These are phyloP conservation scores for Verticillium zaregamsianum DNA, from an alignment of 2,329 filamentous ascomycete species.

Conservation along the genomic window DNA sequence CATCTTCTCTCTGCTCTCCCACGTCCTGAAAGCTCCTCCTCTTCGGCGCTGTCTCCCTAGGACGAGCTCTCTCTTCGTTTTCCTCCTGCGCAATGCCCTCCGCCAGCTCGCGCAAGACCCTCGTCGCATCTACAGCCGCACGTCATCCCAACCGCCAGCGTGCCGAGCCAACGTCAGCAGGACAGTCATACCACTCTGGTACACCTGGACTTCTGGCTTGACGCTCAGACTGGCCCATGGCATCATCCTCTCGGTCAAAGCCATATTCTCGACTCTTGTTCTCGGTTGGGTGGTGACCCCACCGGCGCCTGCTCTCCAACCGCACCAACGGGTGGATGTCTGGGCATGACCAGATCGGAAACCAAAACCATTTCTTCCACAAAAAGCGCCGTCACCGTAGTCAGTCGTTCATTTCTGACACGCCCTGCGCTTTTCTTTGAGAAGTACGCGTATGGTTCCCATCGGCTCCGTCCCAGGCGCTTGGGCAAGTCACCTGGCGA, in stretches of 20 bases:
- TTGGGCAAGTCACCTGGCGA: too few species aligned
- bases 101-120: not conserved
- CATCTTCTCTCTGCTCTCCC: not conserved
- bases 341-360: not conserved
- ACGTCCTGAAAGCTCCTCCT: not conserved
- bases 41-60: not conserved
- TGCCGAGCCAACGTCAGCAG: not conserved
- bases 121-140: not conserved
- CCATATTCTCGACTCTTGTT: too few species aligned
- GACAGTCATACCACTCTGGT: not conserved
- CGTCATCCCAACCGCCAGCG: not conserved
- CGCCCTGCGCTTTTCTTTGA: not conserved
- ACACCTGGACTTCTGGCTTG: too few species aligned
- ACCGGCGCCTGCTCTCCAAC: too few species aligned
- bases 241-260: too few species aligned
- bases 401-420: not conserved
- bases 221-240: too few species aligned
- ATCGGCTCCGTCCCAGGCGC: too few species aligned
- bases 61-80: not conserved
- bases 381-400: not conserved
- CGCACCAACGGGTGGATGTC: too few species aligned
- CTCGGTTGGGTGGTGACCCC: too few species aligned
- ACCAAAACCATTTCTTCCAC: not conserved
- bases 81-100: not conserved
- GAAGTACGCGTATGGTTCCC: not conserved